Percentiles rank a stretch among this genome's conserved stretches.
These are phyloP conservation scores for Teratosphaeria viscida DNA, from an alignment of 2,329 filamentous ascomycete species.

Conservation along the genomic window DNA sequence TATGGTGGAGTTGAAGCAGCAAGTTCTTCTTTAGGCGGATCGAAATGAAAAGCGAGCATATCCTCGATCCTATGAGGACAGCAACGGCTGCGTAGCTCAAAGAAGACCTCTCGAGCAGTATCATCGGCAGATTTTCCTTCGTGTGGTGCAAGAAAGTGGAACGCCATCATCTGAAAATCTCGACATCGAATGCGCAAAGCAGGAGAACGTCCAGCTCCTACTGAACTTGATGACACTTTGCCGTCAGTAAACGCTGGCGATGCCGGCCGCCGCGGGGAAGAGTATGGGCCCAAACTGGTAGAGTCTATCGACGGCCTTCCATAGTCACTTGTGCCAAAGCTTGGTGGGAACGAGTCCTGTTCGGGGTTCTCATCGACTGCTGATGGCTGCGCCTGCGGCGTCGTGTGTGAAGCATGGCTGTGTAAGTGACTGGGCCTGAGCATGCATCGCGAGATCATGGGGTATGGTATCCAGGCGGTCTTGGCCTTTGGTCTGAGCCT, in stretches of 20 bases:
- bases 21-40: constrained; percentile 54
- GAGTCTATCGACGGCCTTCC: constrained; percentile 22
- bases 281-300: constrained; percentile 10
- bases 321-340: constrained; percentile 18
- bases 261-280: constrained; percentile 14
- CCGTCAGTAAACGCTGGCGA: constrained; percentile 25
- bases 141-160: constrained; percentile 69
- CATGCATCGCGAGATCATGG: constrained; percentile 73
- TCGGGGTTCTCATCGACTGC: constrained; percentile 5
- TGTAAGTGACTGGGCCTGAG: constrained; percentile 48
- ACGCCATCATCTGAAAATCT: constrained; percentile 88
- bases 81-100: constrained; percentile 71
- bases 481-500: constrained; percentile 24
- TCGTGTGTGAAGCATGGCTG: neutral
- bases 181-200: constrained; percentile 81
- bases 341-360: constrained; percentile 18
- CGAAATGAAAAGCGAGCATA: constrained; percentile 82
- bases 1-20: constrained; percentile 73
- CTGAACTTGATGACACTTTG: constrained; percentile 23
- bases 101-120: constrained; percentile 69
- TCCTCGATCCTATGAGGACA: constrained; percentile 75
- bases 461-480: constrained; percentile 90
- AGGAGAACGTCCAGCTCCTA: constrained; percentile 48
- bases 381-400: neutral
- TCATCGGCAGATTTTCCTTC: constrained; percentile 15